phyloP scores from a whole-genome alignment of 1,284 basidiomycete genomes.

The Phaffia rhodozyma region DNA sequence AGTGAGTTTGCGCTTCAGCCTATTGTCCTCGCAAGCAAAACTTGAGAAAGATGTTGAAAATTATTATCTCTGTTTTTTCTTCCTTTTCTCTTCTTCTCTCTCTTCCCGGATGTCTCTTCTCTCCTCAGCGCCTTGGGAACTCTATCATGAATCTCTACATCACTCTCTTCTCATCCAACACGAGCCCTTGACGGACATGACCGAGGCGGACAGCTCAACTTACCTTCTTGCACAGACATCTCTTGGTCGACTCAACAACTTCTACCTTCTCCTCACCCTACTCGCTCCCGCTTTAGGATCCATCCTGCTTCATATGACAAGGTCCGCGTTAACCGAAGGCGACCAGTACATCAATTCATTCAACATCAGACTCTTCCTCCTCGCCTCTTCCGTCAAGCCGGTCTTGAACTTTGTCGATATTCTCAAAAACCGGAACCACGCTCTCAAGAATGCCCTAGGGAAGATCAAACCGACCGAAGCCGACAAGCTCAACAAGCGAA shows the following conservation, averaged over 20 bases:
- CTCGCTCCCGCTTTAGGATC: constrained; percentile 11
- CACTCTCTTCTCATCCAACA: constrained; percentile 8
- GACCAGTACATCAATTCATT: constrained; percentile 16
- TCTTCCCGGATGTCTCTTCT: background rate
- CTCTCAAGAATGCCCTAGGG: constrained; percentile 8
- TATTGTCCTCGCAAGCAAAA: background rate
- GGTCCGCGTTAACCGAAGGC: constrained; percentile 4
- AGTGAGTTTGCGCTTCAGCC: constrained; percentile 4
- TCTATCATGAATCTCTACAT: constrained; percentile 16
- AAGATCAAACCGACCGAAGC: constrained; percentile 2
- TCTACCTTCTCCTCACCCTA: constrained; percentile 16
- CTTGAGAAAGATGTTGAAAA: background rate
- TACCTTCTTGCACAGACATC: constrained; percentile 6
- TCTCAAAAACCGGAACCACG: constrained; percentile 2
- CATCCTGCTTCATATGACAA: constrained; percentile 5
- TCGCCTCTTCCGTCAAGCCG: constrained; percentile 15
- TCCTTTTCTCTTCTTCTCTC: background rate
- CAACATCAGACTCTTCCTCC: constrained; percentile 16
- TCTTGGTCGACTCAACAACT: constrained; percentile 3
- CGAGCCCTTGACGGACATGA: background rate
- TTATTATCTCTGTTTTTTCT: background rate
- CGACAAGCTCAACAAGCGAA: background rate
- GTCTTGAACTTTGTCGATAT: constrained; percentile 4
- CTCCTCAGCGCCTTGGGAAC: constrained; percentile 17
- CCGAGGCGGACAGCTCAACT: background rate